These are phyloP conservation scores for Lipomyces chichibuensis DNA, from an alignment of 805 yeast genomes.

Conservation along the genomic window DNA sequence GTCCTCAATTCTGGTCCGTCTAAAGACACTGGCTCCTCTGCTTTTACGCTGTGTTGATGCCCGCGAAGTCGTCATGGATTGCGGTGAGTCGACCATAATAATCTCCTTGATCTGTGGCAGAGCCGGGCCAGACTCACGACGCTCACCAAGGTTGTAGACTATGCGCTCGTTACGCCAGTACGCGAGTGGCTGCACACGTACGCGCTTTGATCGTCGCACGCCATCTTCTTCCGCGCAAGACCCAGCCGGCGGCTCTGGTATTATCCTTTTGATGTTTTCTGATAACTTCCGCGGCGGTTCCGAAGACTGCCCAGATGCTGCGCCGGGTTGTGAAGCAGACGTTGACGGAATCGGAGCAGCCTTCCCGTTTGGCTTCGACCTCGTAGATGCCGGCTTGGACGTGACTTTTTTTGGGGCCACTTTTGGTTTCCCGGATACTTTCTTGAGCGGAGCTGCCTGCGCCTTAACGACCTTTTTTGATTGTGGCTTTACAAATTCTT, in stretches of 20 bases:
- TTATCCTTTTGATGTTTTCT: background rate
- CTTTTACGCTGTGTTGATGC: constrained; percentile 5
- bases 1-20: constrained; percentile 3
- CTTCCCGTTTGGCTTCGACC: background rate
- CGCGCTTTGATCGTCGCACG: constrained; percentile 63
- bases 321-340: background rate
- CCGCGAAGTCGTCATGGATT: constrained; percentile 45
- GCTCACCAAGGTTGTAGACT: constrained; percentile 52
- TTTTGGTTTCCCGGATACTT: background rate
- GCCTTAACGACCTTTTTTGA: background rate
- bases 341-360: background rate
- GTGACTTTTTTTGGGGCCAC: background rate
- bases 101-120: constrained; percentile 41
- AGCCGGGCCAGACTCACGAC: constrained; percentile 28
- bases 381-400: background rate
- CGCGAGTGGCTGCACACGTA: constrained; percentile 70
- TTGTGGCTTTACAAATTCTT: constrained; percentile 6
- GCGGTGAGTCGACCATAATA: constrained; percentile 38
- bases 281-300: background rate
- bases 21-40: background rate
- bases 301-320: background rate
- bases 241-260: background rate
- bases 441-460: background rate
- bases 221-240: constrained; percentile 12
- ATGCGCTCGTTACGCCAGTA: constrained; percentile 83